Percentiles rank a stretch among this genome's conserved stretches.
Evolutionary conservation across 2,329 filamentous ascomycete genomes (phyloP).

Genomic region (Westerdykella aurantiaca): DNA sequence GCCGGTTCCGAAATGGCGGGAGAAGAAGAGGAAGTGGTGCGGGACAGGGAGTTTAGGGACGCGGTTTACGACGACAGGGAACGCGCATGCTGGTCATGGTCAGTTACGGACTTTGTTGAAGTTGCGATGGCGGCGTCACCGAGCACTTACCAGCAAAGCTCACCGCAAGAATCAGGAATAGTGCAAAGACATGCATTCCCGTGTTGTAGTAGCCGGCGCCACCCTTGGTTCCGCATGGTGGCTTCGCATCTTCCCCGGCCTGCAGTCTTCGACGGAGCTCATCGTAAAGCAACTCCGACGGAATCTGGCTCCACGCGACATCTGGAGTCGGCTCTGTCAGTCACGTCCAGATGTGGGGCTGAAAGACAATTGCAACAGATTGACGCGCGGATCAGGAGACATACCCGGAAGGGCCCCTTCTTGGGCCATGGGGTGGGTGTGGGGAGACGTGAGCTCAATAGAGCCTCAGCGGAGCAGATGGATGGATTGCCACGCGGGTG

Average conservation of each 20-base stretch:
- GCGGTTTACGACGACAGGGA: slow-evolving; percentile 37
- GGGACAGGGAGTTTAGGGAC: slow-evolving; percentile 35
- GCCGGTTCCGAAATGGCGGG: slow-evolving; percentile 38
- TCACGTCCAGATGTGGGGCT: neutral
- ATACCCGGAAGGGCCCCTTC: slow-evolving; percentile 10
- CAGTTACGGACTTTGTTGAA: slow-evolving; percentile 6
- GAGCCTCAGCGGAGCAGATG: too few relatives aligned
- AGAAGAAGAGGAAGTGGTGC: slow-evolving; percentile 38
- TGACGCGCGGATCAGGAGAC: neutral
- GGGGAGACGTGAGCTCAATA: too few relatives aligned
- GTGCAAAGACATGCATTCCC: slow-evolving; percentile 52
- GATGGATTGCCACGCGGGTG: too few relatives aligned
- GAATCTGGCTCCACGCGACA: slow-evolving; percentile 36
- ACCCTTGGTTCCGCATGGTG: slow-evolving; percentile 49
- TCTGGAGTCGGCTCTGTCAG: slow-evolving; percentile 9
- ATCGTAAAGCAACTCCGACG: slow-evolving; percentile 42
- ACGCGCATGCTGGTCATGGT: slow-evolving; percentile 33
- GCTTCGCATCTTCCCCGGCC: slow-evolving; percentile 37
- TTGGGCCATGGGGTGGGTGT: neutral
- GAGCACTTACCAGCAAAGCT: slow-evolving; percentile 46
- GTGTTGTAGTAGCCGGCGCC: slow-evolving; percentile 49
- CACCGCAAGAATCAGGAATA: slow-evolving; percentile 52
- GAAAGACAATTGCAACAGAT: neutral
- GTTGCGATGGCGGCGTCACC: neutral
- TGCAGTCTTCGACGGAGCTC: slow-evolving; percentile 46